Evolutionary conservation across 2,329 filamentous ascomycete species (phyloP), one percentile per base, ranked within the genome.

Genomic region (Fusarium poae): DNA sequence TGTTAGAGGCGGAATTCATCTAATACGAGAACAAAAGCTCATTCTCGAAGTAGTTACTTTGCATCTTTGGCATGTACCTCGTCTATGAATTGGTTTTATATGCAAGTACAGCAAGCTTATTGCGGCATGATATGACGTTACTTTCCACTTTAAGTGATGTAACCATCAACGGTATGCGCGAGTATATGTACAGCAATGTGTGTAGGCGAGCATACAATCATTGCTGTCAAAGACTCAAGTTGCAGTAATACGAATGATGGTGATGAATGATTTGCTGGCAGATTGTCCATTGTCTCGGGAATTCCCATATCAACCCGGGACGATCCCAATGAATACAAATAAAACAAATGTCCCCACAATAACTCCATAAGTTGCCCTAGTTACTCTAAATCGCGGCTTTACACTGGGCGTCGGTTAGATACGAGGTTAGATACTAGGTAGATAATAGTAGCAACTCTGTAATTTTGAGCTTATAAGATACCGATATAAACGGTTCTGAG

Each of bases 71-170:
- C n/a, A 27, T 39, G 11, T 39, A 12, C 35, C 35, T 20, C 11
- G 18, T 20, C 18, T 16, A 25, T 46, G 40, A 32, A 42, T 46
- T 48, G 35, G 57, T 39, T 40, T 62, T 34, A 18, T 62, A 55
- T 63, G 50, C 43, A n/a, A 62, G 39, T 43, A 29, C 15, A 46
- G 35, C 34, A 46, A 55, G 43, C 29, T 43, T 62, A 42, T 35
- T 34, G 27, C 27, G 20, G 49, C 43, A 62, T 56, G 29, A 57
- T 39, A 62, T 62, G 57, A 57, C 60, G 60, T 62, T 62, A n/a
- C 49, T 62, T 62, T 42, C 58, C 60, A 62, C 49, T 62, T 50
- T 32, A 48, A 53, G 48, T 57, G 48, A 44, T 57, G 55, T 54
- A 53, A 54, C 55, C 20, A 25, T 29, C 13, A 51, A 51, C 9